These are phyloP conservation scores for Sporormia fimetaria DNA, from an alignment of 495 filamentous ascomycete genomes.

Conservation along the genomic window DNA sequence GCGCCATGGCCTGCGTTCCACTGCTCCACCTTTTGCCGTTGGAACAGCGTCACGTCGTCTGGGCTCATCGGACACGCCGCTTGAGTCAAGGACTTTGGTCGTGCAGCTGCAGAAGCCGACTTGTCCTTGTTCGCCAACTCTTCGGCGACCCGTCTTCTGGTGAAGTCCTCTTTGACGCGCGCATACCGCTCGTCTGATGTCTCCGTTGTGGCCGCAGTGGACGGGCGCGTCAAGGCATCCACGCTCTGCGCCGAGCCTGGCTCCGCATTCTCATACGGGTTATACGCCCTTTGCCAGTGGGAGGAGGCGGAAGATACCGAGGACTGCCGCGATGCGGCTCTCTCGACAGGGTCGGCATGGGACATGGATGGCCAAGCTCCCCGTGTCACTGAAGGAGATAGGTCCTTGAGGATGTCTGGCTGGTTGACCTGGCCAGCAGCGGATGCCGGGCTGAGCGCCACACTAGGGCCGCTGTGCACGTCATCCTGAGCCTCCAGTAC, in stretches of 20 bases:
- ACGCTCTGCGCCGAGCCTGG: neutral
- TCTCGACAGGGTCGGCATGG: conserved; percentile 8
- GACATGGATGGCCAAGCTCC: conserved; percentile 1
- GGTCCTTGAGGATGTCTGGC: conserved; percentile 28
- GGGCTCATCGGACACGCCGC: conserved; percentile 33
- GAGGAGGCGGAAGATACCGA: conserved; percentile 24
- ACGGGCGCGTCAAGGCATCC: neutral
- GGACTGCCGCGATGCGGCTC: conserved; percentile 18
- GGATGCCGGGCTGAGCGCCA: conserved; percentile 31
- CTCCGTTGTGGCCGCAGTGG: conserved; percentile 9
- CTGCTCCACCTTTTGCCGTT: conserved; percentile 17
- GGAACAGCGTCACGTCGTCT: conserved; percentile 28
- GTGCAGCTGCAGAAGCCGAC: conserved; percentile 5
- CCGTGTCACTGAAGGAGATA: conserved; percentile 3
- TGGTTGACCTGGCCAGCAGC: conserved; percentile 32
- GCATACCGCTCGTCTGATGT: conserved; percentile 29
- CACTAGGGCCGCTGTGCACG: conserved; percentile 30
- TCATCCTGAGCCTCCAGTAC: too few relatives aligned
- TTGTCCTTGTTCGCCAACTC: conserved; percentile 8
- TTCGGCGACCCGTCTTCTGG: conserved; percentile 23
- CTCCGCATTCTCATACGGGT: conserved; percentile 4
- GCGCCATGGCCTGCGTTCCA: too few relatives aligned
- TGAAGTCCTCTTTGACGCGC: conserved; percentile 30
- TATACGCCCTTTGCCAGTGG: conserved; percentile 1
- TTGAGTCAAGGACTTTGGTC: conserved; percentile 18